Evolutionary conservation across 2,329 filamentous ascomycete species (phyloP).

Genomic region (Sphaerulina vaccinii): DNA sequence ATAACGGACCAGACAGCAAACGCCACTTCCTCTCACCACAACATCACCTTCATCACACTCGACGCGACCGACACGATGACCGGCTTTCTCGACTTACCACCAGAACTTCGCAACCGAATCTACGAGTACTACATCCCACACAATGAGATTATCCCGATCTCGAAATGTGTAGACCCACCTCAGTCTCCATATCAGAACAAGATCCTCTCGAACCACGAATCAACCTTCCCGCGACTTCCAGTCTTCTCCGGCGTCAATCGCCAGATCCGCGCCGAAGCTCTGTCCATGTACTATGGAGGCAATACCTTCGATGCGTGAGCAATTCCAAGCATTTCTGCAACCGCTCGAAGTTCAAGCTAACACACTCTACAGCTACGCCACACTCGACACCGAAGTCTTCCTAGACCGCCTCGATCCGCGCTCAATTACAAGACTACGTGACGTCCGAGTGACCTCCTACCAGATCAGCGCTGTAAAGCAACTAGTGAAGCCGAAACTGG

Average conservation of each 20-base stretch:
- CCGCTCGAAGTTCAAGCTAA: not conserved
- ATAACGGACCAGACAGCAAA: not conserved
- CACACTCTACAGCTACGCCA: not conserved
- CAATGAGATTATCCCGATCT: constrained; percentile 1
- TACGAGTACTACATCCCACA: not conserved
- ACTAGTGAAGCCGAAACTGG: constrained; percentile 5
- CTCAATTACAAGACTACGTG: not conserved
- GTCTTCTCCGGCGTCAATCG: constrained; percentile 1
- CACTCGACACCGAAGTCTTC: not conserved
- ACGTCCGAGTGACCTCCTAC: not conserved
- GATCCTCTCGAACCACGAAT: not conserved
- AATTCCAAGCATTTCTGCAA: not conserved
- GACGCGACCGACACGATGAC: not conserved
- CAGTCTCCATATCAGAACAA: not conserved
- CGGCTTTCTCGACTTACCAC: constrained; percentile 6
- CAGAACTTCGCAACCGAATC: constrained; percentile 6
- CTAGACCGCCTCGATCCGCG: constrained; percentile 1
- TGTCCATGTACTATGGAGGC: constrained; percentile 1
- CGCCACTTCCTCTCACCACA: not conserved
- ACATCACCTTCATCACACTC: not conserved
- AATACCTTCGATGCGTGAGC: constrained; percentile 8
- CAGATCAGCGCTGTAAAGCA: constrained; percentile 9
- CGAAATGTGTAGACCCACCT: not conserved
- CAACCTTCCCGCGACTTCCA: constrained; percentile 9
- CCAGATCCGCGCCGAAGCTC: constrained; percentile 7